Base-by-base conservation (phyloP, 805 yeast genomes). In the Kazachstania martiniae region DNA sequence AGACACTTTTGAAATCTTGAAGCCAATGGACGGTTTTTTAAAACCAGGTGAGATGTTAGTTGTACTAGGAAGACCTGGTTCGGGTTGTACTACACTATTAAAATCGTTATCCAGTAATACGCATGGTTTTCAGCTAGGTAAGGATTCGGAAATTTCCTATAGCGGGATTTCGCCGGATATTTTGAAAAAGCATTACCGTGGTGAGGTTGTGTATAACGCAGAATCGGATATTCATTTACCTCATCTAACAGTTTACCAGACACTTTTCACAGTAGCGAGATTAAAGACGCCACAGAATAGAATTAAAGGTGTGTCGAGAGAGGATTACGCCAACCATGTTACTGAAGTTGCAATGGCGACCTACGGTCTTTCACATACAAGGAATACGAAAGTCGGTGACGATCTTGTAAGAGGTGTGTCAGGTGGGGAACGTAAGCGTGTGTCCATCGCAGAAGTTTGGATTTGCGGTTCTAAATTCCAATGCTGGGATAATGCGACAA, bases 371-470 rank as follows among this genome's bases (percentile, higher is more conserved):
- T 58, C 66, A 7, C 82, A 74, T 51, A 72, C 82, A 5, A 62
- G 63, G 38, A 59, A 70, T 49, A 72, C 80, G 12, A 69, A 68
- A 41, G 80, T 74, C 22, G 81, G 81, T 38, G 66, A 66, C 47
- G 79, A 73, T 39, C 61, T 66, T 25, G 66, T 77, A 19, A 67
- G 83, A 51, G 82, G 85, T 61, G 82, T 78, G 25, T 76, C 89
- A 32, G 89, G 93, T 48, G 91, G 93, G 65, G 91, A 82, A 59
- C 64, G 93, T 43, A 80, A 81, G 58, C 72, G 93, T 62, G 89
- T 82, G 3, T 77, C 89, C 8, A 75, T 82, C 46, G 84, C 86
- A 8, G 94, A 82, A 58, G 81, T 81, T 1, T 60, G 78, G 28
- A 68, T 79, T 29, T 65, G 76, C 31, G 72, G 77, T 18, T 78